Percentiles rank a stretch among this genome's conserved stretches.
phyloP scores from a whole-genome alignment of 768 basidiomycete species.

The Amanita inopinata region DNA sequence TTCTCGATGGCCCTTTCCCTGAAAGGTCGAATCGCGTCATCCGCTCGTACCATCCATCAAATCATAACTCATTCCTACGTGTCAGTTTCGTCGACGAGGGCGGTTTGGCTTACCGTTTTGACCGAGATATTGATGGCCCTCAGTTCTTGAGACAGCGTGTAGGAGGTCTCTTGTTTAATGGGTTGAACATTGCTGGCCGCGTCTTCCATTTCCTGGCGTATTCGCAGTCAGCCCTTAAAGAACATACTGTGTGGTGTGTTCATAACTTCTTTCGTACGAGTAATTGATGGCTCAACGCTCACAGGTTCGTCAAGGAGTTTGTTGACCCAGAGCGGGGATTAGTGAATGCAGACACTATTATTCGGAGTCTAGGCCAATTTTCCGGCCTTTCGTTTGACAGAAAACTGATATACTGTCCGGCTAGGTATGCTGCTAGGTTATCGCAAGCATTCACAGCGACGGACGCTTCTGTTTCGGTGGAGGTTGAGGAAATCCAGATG shows the following conservation, averaged over 20 bases:
- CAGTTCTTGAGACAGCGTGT: conserved; percentile 40
- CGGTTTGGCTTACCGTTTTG: conserved; percentile 39
- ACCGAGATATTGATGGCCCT: conserved; percentile 44
- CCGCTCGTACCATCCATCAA: conserved; percentile 32
- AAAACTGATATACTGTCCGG: conserved; percentile 47
- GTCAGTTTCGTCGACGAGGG: conserved; percentile 58
- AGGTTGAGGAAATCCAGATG: conserved; percentile 37
- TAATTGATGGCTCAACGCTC: conserved; percentile 1
- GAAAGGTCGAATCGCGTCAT: conserved; percentile 58
- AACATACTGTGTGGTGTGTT: conserved; percentile 46
- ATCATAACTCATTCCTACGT: conserved; percentile 49
- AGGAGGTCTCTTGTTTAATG: conserved; percentile 32
- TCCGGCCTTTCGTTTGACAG: conserved; percentile 33
- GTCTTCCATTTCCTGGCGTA: conserved; percentile 59
- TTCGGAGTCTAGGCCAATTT: conserved; percentile 46
- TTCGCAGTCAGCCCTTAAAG: conserved; percentile 66
- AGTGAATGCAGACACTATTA: conserved; percentile 39
- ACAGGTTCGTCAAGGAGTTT: conserved; percentile 59
- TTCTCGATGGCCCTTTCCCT: conserved; percentile 41
- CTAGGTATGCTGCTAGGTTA: conserved; percentile 61
- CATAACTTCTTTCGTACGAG: neutral
- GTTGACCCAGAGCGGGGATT: conserved; percentile 18
- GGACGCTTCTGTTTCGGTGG: conserved; percentile 41
- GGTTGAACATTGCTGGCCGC: conserved; percentile 45
- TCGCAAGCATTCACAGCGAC: conserved; percentile 73